phyloP scores from a whole-genome alignment of 108 stramenopile species.

The Nitzschia inconspicua region DNA sequence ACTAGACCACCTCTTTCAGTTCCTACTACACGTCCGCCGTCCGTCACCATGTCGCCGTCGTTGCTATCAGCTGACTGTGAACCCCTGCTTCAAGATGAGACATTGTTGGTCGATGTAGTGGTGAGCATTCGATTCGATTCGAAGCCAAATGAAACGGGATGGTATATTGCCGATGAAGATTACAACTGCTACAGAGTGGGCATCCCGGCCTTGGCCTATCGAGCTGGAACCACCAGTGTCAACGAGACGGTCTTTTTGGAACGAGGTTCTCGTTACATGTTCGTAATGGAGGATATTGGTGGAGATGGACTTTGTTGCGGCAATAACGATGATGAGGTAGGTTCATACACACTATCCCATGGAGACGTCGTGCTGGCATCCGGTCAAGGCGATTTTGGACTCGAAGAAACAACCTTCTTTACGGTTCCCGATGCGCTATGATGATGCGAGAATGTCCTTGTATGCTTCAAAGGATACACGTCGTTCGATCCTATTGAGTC shows the following conservation, averaged over 20 bases:
- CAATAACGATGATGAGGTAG: too few species aligned
- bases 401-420: too few species aligned
- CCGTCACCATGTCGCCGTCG: neutral
- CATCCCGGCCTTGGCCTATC: neutral
- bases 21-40: neutral
- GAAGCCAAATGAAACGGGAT: slow-evolving; percentile 6
- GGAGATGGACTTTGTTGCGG: too few species aligned
- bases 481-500: too few species aligned
- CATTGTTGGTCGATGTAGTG: neutral
- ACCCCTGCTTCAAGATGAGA: neutral
- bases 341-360: too few species aligned
- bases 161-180: slow-evolving; percentile 18
- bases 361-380: too few species aligned
- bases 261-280: neutral
- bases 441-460: too few species aligned
- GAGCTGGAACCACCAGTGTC: neutral
- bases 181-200: slow-evolving; percentile 16
- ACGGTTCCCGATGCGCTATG: too few species aligned
- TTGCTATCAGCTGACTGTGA: neutral
- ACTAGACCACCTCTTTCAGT: neutral
- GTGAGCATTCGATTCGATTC: slow-evolving; percentile 17
- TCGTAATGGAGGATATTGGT: slow-evolving; percentile 4
- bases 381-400: too few species aligned
- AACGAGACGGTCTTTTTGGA: neutral
- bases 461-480: too few species aligned